Evolutionary conservation across 2,329 filamentous ascomycete species (phyloP).

Genomic region (Ophiocordyceps camponoti-leonardi): DNA sequence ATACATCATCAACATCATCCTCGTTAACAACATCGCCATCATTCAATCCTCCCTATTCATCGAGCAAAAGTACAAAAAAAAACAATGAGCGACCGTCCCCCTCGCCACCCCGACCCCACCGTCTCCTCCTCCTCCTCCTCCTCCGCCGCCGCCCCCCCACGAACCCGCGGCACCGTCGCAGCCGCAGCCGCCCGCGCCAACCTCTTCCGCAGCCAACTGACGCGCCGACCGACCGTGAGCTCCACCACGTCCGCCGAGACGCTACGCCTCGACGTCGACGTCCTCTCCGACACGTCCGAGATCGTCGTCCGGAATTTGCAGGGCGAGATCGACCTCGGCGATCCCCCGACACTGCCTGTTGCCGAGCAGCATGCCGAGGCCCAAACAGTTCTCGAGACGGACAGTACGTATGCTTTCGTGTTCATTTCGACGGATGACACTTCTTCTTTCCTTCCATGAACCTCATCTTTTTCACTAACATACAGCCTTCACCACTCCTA

Average conservation of each 20-base stretch:
- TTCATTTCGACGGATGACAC: no score
- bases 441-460: no score
- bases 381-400: slow-evolving; percentile 27
- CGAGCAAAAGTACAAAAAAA: no score
- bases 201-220: slow-evolving; percentile 42
- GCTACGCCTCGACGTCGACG: slow-evolving; percentile 29
- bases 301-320: slow-evolving; percentile 47
- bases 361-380: slow-evolving; percentile 42
- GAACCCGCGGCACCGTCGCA: slow-evolving; percentile 1
- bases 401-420: slow-evolving; percentile 21
- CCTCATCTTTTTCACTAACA: no score
- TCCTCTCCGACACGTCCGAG: slow-evolving; percentile 28
- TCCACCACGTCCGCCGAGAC: slow-evolving; percentile 24
- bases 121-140: no score
- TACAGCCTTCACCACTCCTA: slow-evolving; percentile 10
- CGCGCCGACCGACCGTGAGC: slow-evolving; percentile 33
- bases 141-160: neutral
- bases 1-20: no score
- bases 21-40: no score
- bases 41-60: no score
- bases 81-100: no score
- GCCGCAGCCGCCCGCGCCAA: slow-evolving; percentile 15
- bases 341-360: slow-evolving; percentile 32
- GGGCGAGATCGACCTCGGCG: slow-evolving; percentile 43
- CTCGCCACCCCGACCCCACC: no score